Evolutionary conservation across 1,139 yeast species (phyloP).

Genomic region (Yamadazyma triangularis): DNA sequence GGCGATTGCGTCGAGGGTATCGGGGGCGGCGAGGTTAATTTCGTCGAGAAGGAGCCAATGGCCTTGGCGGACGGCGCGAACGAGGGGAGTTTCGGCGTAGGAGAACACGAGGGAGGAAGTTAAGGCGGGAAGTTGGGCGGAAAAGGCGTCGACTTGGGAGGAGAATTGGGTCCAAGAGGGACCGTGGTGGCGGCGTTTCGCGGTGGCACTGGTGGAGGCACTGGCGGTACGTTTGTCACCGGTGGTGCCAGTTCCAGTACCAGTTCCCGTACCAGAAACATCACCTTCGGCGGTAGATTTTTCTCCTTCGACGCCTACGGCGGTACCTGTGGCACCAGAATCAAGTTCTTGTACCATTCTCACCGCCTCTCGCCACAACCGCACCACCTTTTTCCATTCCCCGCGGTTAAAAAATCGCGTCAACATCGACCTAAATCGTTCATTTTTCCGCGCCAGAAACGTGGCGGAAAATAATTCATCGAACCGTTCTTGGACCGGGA

Average conservation of each 20-base stretch:
- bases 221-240: too few species aligned
- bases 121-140: constrained; percentile 91
- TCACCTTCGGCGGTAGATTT: too few species aligned
- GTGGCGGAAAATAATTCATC: constrained; percentile 73
- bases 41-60: constrained; percentile 98
- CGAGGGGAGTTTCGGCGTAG: constrained; percentile 97
- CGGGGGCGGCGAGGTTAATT: constrained; percentile 97
- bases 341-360: constrained; percentile 73
- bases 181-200: too few species aligned
- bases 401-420: constrained; percentile 68
- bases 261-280: too few species aligned
- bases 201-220: too few species aligned
- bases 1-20: constrained; percentile 92
- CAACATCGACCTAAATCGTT: constrained; percentile 64
- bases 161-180: too few species aligned
- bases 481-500: constrained; percentile 80
- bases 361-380: constrained; percentile 80
- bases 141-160: too few species aligned
- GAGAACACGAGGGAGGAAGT: constrained; percentile 87
- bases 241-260: too few species aligned
- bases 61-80: constrained; percentile 94
- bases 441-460: constrained; percentile 83
- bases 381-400: constrained; percentile 82
- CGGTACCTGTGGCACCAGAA: too few species aligned
- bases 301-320: too few species aligned